A percentile compares a stretch with the other conserved stretches of the same genome.
Conservation (phyloP, 2,329 filamentous ascomycete species). For the Penicillium sp. region DNA sequence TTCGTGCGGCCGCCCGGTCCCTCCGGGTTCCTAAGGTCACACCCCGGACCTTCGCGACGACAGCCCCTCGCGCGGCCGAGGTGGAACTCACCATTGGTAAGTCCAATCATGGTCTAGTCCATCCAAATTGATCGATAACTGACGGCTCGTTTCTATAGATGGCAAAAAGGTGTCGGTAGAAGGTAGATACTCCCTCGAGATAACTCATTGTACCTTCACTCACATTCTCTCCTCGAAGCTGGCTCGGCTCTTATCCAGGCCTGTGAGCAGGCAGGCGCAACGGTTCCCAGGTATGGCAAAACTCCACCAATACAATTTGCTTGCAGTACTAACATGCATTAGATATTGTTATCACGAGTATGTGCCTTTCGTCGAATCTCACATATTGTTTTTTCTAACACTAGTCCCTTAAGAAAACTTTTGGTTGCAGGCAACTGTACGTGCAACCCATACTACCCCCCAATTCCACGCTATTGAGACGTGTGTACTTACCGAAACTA, state of each 20-base stretch:
- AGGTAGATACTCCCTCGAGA: conserved; percentile 56
- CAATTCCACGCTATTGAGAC: not conserved
- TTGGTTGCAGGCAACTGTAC: conserved; percentile 97
- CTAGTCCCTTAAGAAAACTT: conserved; percentile 65
- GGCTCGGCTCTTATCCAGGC: conserved; percentile 97
- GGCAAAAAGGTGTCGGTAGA: conserved; percentile 98
- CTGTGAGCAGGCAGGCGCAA: conserved; percentile 94
- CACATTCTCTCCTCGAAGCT: conserved; percentile 55
- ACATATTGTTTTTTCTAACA: conserved; percentile 25
- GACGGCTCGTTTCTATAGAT: conserved; percentile 57
- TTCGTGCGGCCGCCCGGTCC: conserved; percentile 60
- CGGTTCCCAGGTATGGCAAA: conserved; percentile 70
- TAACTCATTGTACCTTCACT: conserved; percentile 19
- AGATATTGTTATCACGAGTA: conserved; percentile 99
- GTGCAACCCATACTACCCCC: conserved; percentile 8
- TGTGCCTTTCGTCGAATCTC: conserved; percentile 36
- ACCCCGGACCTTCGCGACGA: conserved; percentile 78
- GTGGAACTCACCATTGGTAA: conserved; percentile 94
- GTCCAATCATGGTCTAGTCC: conserved; percentile 29
- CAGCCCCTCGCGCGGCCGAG: conserved; percentile 75
- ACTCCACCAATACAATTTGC: not conserved
- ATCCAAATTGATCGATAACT: conserved; percentile 60
- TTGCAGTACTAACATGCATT: conserved; percentile 33
- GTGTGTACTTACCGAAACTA: conserved; percentile 9
- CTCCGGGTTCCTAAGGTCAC: conserved; percentile 52